phyloP scores from a whole-genome alignment of 1,284 basidiomycete species.

The Tilletia setariae region DNA sequence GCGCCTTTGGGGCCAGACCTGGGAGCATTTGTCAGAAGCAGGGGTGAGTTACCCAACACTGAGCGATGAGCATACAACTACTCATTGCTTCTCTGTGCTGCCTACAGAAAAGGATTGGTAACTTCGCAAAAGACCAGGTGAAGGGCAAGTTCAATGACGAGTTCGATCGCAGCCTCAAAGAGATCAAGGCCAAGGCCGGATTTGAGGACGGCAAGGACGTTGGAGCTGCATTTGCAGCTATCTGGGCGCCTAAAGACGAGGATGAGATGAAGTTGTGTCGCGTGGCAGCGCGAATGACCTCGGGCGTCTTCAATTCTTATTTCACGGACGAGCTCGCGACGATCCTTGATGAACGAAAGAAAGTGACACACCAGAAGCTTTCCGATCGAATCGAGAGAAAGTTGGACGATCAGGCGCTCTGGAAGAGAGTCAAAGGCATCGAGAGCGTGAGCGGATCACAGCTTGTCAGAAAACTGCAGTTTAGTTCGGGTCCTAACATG shows the following conservation, averaged over 20 bases:
- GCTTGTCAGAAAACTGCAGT: constrained; percentile 17
- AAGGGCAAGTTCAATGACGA: constrained; percentile 75
- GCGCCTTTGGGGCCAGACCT: constrained; percentile 43
- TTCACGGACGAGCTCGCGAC: constrained; percentile 83
- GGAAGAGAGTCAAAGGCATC: constrained; percentile 63
- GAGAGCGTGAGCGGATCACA: constrained; percentile 24
- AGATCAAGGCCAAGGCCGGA: constrained; percentile 37
- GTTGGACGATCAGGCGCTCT: constrained; percentile 70
- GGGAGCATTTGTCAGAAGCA: constrained; percentile 4
- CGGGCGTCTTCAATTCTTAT: constrained; percentile 79
- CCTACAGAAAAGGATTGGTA: constrained; percentile 35
- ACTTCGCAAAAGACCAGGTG: constrained; percentile 72
- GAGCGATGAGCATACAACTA: no score
- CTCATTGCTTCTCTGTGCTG: neutral
- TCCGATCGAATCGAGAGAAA: constrained; percentile 78
- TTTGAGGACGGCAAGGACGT: constrained; percentile 73
- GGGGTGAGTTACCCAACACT: constrained; percentile 14
- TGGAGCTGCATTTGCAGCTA: constrained; percentile 68
- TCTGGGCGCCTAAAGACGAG: constrained; percentile 82
- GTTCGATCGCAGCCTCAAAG: constrained; percentile 62
- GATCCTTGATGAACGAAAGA: constrained; percentile 84
- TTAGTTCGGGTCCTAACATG: neutral
- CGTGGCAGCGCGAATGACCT: constrained; percentile 74
- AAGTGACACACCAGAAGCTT: constrained; percentile 82
- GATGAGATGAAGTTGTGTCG: constrained; percentile 63